Evolutionary conservation across 148 eudicot genomes (phyloP), one percentile per base, ranked within the genome.

Genomic region (Talinum fruticosum): DNA sequence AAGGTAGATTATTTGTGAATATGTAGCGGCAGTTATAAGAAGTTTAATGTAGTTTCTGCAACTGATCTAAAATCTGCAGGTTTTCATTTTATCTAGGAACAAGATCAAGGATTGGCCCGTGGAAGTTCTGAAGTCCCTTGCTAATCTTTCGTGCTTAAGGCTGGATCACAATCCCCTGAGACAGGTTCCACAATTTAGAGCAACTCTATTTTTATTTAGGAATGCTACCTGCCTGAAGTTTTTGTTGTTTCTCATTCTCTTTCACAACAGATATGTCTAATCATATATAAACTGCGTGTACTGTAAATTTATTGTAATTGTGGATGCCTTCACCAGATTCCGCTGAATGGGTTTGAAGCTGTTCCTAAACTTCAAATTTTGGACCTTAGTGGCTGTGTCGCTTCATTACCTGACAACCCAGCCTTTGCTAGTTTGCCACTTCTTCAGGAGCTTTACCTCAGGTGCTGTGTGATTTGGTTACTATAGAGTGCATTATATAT

Each of bases 21-120:
- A 47, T 21, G 34, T 18, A 30, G 37, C 37, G 45, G 45, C 37
- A n/a, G 26, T n/a, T 6, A 64, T 15, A 68, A 33, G 26, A 76
- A 57, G n/a, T 73, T 67, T 32, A 18, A 75, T 71, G 28, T 70
- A 69, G 49, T 41, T 69, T 75, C 57, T 73, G 65, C 71, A 19
- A 75, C 76, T 53, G 67, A 64, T 45, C 65, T 53, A 49, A 61
- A 72, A 73, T 77, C 23, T 89, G 87, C 93, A 96, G 99, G 89
- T 84, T 76, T 82, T 96, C 82, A 89, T 91, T 75, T 85, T 96
- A 81, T 93, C 99, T 57, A 90, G 83, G 86, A 96, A 96, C 90
- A 93, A 91, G 88, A 88, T 96, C n/a, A 93, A 85, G 83, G 92
- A 81, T 75, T 96, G 99, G 99, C 99, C 99, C 33, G 75, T 85